These are phyloP conservation scores for Saccharomyces kudriavzevii DNA, from an alignment of 805 yeast genomes.

Conservation along the genomic window DNA sequence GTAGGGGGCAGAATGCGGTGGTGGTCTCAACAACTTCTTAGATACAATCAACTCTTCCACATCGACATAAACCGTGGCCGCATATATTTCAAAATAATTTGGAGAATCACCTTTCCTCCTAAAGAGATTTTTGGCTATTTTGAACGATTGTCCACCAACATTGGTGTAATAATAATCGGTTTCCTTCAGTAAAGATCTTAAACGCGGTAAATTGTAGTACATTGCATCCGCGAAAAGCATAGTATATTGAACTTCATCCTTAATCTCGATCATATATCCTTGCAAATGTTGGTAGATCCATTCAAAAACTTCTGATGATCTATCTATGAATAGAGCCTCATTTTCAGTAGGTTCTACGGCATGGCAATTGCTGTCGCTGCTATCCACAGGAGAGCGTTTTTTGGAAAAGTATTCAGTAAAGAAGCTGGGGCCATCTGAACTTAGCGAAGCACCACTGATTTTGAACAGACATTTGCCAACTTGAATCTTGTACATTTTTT, in stretches of 20 bases:
- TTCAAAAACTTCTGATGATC: constrained; percentile 63
- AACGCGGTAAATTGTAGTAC: constrained; percentile 57
- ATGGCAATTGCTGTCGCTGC: background rate
- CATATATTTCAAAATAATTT: constrained; percentile 64
- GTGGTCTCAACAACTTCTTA: constrained; percentile 58
- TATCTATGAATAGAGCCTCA: constrained; percentile 54
- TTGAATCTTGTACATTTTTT: constrained; percentile 58
- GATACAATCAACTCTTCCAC: constrained; percentile 35
- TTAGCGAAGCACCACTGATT: constrained; percentile 70
- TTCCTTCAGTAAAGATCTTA: constrained; percentile 41
- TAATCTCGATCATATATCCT: constrained; percentile 64
- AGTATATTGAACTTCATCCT: constrained; percentile 51
- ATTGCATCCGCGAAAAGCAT: constrained; percentile 60
- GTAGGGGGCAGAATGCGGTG: constrained; percentile 55
- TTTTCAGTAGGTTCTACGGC: constrained; percentile 11
- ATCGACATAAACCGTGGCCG: constrained; percentile 44
- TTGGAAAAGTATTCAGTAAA: constrained; percentile 62
- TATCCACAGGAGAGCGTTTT: background rate
- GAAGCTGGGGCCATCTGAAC: constrained; percentile 82
- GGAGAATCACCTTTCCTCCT: constrained; percentile 60
- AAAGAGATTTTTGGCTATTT: constrained; percentile 49
- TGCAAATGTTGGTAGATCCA: constrained; percentile 65
- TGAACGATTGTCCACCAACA: constrained; percentile 55
- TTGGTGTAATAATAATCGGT: constrained; percentile 47
- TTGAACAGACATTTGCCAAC: constrained; percentile 55